Base-by-base conservation (phyloP, 352 stramenopile genomes). In the Phytophthora kernoviae region DNA sequence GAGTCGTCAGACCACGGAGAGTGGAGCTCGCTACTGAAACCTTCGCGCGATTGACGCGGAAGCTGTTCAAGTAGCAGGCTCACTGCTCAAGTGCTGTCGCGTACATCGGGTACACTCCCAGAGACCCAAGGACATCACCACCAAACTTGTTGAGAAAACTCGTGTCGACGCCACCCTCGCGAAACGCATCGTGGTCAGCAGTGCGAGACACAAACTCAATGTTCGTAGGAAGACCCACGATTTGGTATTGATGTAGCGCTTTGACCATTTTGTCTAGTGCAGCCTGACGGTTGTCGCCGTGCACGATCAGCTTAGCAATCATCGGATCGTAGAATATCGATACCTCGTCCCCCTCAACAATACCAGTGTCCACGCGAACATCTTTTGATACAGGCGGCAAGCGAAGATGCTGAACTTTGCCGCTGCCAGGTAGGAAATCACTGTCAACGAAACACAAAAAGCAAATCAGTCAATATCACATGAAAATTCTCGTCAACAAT, bases 301-400 rank as follows among this genome's bases (percentile, higher is more conserved):
- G 88, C 5, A 93, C 91, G 54, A 98, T 95, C 21, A 98, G 74
- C 84, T 98, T 98, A 47, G 88, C 84, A 47, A 98, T 96, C 90
- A 98, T 98, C 12, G 93, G 90, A 47, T 98, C 93, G 70, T 98
- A 98, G 58, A 96, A 96, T 55, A 98, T 96, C 9, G 86, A 96
- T 7, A 98, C 85, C 43, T 94, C 79, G 60, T 96, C 89, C 24
- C 92, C 90, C 71, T 97, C 71, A 39, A 86, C 66, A 43, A 98
- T 88, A 14, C 92, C 90, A 12, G 91, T 96, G 61, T 98, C 92
- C 27, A 98, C 89, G 17, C 92, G 88, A 24, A 97, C 85, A 24
- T 75, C 70, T 54, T 93, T 76, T 18, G 73, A 87, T 41, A 72
- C 58, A 14, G 48, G 52, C n/a, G 91, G 93, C 45, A 94, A 68